Evolutionary conservation across 441 rosid species (phyloP).

Genomic region (Jatropha multifida): DNA sequence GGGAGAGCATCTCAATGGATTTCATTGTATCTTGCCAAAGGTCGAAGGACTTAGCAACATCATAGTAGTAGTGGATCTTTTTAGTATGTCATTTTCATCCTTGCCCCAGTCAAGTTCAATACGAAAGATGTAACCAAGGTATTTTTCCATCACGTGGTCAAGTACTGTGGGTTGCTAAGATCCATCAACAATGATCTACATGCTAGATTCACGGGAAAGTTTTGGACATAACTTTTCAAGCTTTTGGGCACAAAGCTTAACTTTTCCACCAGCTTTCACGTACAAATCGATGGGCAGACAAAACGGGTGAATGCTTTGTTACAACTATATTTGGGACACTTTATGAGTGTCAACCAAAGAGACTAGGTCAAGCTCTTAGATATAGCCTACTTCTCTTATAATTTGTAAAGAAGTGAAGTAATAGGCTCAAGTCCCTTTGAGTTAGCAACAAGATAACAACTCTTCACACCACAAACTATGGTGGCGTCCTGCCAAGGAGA

Average conservation of each 20-base stretch:
- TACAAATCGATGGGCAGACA: neutral
- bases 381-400: neutral
- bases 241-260: neutral
- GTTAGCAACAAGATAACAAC: neutral
- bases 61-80: neutral
- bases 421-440: neutral
- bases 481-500: too few species aligned
- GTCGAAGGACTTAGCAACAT: rapidly evolving
- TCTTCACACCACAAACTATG: neutral
- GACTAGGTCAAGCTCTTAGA: neutral
- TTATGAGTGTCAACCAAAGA: neutral
- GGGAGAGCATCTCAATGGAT: neutral
- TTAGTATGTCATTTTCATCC: neutral
- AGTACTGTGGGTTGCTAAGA: neutral
- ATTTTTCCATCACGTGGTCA: neutral
- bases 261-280: neutral
- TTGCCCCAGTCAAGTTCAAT: neutral
- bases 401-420: neutral
- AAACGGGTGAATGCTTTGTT: neutral
- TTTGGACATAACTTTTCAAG: neutral
- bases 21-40: neutral
- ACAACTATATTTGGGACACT: neutral
- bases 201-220: neutral
- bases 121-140: neutral
- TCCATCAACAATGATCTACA: neutral